Evolutionary conservation across 768 basidiomycete genomes (phyloP).

Genomic region (Rickenella mellea): DNA sequence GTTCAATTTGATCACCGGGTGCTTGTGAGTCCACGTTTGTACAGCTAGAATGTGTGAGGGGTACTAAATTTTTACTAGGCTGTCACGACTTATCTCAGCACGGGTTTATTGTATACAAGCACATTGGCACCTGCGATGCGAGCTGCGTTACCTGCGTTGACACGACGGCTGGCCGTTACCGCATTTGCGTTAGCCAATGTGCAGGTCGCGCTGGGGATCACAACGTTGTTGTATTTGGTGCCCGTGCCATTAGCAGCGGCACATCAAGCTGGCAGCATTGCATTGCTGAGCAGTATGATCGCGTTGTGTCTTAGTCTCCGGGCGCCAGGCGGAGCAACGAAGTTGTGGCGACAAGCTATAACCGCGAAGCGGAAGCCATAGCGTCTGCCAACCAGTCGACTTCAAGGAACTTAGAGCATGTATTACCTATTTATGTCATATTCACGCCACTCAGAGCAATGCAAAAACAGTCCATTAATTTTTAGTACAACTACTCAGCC

Average conservation of each 20-base stretch:
- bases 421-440: too few species aligned
- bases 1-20: conserved; percentile 96
- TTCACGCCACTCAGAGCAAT: neutral
- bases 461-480: neutral
- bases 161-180: conserved; percentile 39
- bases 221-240: conserved; percentile 86
- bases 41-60: too few species aligned
- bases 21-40: conserved; percentile 53
- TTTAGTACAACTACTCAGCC: conserved; percentile 41
- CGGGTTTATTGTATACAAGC: conserved; percentile 51
- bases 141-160: conserved; percentile 48
- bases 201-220: conserved; percentile 68
- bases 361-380: conserved; percentile 8
- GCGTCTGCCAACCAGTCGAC: too few species aligned
- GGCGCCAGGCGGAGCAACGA: conserved; percentile 57
- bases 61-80: conserved; percentile 40
- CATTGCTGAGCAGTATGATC: conserved; percentile 74
- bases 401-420: too few species aligned
- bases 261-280: conserved; percentile 93
- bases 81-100: conserved; percentile 70
- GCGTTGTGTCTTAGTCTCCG: conserved; percentile 68
- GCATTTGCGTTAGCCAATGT: conserved; percentile 77
- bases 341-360: conserved; percentile 41
- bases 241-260: conserved; percentile 86
- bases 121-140: conserved; percentile 42